Evolutionary conservation across 352 stramenopile genomes (phyloP).

Genomic region (Phytophthora tentaculata): DNA sequence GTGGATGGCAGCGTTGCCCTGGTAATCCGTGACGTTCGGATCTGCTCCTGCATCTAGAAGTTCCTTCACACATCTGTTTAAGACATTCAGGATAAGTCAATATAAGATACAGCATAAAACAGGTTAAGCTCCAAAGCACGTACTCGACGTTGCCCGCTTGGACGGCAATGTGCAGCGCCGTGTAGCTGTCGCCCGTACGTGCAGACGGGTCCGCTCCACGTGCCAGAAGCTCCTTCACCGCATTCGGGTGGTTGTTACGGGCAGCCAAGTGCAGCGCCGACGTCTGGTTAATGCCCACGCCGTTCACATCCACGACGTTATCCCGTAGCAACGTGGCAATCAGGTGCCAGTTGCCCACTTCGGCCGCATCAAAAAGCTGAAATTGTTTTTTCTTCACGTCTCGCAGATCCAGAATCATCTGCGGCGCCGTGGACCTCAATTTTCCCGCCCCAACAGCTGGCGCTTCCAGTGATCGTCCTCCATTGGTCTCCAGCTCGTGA

Average conservation of each 20-base stretch:
- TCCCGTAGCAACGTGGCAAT: constrained; percentile 82
- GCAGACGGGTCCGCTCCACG: constrained; percentile 70
- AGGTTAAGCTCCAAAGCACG: constrained; percentile 9
- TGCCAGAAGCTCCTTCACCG: constrained; percentile 75
- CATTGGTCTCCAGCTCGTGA: constrained; percentile 82
- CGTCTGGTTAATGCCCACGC: constrained; percentile 87
- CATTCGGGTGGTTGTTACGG: constrained; percentile 79
- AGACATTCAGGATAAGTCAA: constrained; percentile 1
- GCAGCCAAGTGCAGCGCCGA: constrained; percentile 80
- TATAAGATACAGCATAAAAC: neutral
- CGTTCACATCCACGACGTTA: constrained; percentile 89
- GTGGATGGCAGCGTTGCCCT: constrained; percentile 86
- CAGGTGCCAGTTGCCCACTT: constrained; percentile 86
- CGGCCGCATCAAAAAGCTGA: constrained; percentile 84
- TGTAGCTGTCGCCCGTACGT: constrained; percentile 84
- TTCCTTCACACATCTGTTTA: constrained; percentile 71
- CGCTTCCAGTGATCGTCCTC: constrained; percentile 40
- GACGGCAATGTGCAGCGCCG: constrained; percentile 76
- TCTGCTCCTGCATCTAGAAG: constrained; percentile 72
- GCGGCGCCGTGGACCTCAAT: constrained; percentile 59
- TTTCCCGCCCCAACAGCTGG: constrained; percentile 42
- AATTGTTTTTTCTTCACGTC: constrained; percentile 92
- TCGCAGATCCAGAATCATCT: constrained; percentile 85
- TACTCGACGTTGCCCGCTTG: constrained; percentile 76
- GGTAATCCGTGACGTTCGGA: constrained; percentile 82